Evolutionary conservation across 768 basidiomycete species (phyloP), one percentile per base, ranked within the genome.

Genomic region (Amanita phalloides): DNA sequence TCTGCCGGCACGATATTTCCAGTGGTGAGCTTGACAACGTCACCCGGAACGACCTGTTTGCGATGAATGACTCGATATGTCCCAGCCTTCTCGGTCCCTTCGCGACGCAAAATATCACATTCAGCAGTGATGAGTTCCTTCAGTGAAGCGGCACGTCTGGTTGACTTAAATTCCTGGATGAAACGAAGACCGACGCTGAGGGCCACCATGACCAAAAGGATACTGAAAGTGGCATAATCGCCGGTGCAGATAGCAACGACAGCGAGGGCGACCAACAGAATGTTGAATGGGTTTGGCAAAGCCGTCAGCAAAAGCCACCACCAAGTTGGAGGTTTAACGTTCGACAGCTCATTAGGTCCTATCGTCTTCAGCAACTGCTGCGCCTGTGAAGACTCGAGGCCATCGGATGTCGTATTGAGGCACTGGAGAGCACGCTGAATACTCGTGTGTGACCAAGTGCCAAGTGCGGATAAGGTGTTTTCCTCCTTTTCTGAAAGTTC

Each of bases 1-100:
- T 67, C 66, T 21, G 68, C 66, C 11, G 66, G 66, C 45, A 68
- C 69, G 53, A 67, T 66, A 38, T 66, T 65, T 39, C 63, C 43
- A 64, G 67, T 66, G 17, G 67, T 62, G 25, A 67, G 50, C 49
- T 56, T 39, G 41, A 69, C 49, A 21, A 67, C 47, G 52, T 67
- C 66, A 4, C 66, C 66, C 3, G 67, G 66, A 41, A 67, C 66
- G 21, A 67, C 37, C 11, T 63, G 47, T 32, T 65, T 60, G 37
- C 59, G 57, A 51, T 67, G 67, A 50, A 67, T 41, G 45, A 68
- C 67, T 6, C 62, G 30, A 39, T 62, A 63, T 23, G 60, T 59
- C 26, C 30, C 11, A 2, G 36, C 21, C 21, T 39, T 32, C 20
- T 14, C 20, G 14, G 6, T 30, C 8, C 28, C 25, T 28, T 58